A percentile compares a stretch with the other conserved stretches of the same genome.
These are phyloP conservation scores for Neocucurbitaria cava DNA, from an alignment of 2,329 filamentous ascomycete species.

Conservation along the genomic window DNA sequence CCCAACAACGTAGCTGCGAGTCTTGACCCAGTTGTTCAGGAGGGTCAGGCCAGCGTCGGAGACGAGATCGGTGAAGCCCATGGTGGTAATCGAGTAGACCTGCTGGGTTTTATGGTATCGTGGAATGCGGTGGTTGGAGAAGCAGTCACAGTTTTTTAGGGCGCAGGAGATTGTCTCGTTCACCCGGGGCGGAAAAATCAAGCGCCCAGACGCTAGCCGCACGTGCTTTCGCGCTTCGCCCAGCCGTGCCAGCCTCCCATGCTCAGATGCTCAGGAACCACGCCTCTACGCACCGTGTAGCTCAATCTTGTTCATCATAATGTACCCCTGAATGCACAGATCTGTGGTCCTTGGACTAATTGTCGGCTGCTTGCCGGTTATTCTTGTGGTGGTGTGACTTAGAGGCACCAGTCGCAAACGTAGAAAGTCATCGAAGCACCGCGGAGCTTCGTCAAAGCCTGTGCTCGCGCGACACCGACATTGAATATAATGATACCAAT, in stretches of 20 bases:
- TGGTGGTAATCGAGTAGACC: conserved; percentile 49
- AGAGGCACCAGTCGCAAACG: conserved; percentile 8
- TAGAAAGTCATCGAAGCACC: conserved; percentile 33
- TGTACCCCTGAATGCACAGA: neutral
- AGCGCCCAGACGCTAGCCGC: conserved; percentile 18
- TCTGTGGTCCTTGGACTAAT: neutral
- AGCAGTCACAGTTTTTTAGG: conserved; percentile 27
- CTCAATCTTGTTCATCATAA: neutral
- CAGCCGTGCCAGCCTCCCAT: no score
- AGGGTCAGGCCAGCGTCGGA: conserved; percentile 71
- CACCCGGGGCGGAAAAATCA: conserved; percentile 11
- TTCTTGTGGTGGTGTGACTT: conserved; percentile 4
- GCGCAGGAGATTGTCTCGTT: conserved; percentile 22
- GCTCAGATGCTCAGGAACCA: neutral
- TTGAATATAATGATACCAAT: conserved; percentile 32
- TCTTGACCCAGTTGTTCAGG: conserved; percentile 76
- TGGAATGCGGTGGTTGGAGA: conserved; percentile 15
- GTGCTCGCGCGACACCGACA: conserved; percentile 25
- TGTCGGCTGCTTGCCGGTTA: neutral
- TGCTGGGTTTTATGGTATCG: conserved; percentile 19
- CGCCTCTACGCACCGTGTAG: neutral
- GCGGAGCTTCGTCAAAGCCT: conserved; percentile 28
- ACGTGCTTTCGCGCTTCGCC: conserved; percentile 14
- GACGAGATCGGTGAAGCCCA: conserved; percentile 74
- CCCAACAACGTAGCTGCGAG: conserved; percentile 83